These are phyloP conservation scores for Oryza officinalis DNA, from an alignment of 176 grass and related monocot genomes.

Conservation along the genomic window DNA sequence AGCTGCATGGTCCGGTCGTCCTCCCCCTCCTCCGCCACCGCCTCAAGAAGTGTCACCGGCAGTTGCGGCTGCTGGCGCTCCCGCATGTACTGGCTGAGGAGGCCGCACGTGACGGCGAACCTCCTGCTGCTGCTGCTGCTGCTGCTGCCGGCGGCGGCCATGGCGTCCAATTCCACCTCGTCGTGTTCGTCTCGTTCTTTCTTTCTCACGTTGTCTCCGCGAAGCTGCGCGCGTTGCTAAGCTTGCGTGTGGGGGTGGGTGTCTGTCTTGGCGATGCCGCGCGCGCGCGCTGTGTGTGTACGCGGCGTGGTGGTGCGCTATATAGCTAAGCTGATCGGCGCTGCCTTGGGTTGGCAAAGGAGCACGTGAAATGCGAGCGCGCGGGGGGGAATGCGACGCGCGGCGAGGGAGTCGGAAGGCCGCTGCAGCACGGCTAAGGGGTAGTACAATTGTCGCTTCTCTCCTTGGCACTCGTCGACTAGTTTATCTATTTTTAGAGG, in stretches of 20 bases:
- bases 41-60: slow-evolving; percentile 21
- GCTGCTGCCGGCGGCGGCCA: slow-evolving; percentile 10
- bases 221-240: neutral
- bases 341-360: no score
- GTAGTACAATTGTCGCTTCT: no score
- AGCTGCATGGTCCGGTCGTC: slow-evolving; percentile 33
- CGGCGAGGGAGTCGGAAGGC: no score
- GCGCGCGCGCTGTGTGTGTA: no score
- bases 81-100: slow-evolving; percentile 51
- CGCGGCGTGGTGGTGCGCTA: neutral
- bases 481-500: no score
- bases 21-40: neutral
- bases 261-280: neutral
- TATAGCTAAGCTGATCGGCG: neutral
- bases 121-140: neutral
- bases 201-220: neutral
- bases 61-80: slow-evolving; percentile 6
- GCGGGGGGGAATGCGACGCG: neutral
- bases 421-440: no score
- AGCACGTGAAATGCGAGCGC: slow-evolving; percentile 9
- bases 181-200: neutral
- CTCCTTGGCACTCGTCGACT: no score
- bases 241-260: no score
- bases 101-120: slow-evolving; percentile 40
- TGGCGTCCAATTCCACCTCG: neutral